These are phyloP conservation scores for Evansstolkia leycettana DNA, from an alignment of 495 filamentous ascomycete genomes.

Conservation along the genomic window DNA sequence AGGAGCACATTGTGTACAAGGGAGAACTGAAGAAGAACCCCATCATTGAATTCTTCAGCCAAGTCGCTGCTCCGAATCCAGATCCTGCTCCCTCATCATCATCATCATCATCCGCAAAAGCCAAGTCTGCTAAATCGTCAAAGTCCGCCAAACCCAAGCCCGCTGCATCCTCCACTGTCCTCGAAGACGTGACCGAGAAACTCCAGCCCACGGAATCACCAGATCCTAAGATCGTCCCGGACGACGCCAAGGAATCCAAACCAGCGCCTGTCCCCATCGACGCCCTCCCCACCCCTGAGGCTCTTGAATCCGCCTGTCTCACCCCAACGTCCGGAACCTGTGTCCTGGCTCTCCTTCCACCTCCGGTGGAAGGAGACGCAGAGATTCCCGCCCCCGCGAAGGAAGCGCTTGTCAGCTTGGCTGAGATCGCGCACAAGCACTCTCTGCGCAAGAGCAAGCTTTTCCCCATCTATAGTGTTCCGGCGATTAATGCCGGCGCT, in stretches of 20 bases:
- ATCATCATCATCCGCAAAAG: slow-evolving; percentile 13
- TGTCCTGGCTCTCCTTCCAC: slow-evolving; percentile 66
- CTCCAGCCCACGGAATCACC: slow-evolving; percentile 35
- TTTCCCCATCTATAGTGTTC: slow-evolving; percentile 74
- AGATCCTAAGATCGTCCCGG: slow-evolving; percentile 24
- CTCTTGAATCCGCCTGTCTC: slow-evolving; percentile 60
- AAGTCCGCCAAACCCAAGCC: slow-evolving; percentile 29
- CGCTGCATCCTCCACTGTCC: slow-evolving; percentile 8
- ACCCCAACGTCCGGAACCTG: slow-evolving; percentile 69
- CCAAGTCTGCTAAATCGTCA: slow-evolving; percentile 30
- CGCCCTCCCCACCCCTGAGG: slow-evolving; percentile 41
- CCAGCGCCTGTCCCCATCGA: slow-evolving; percentile 36
- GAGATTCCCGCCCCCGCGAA: slow-evolving; percentile 30
- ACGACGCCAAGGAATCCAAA: slow-evolving; percentile 25
- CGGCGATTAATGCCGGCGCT: slow-evolving; percentile 46
- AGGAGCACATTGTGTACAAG: slow-evolving; percentile 58
- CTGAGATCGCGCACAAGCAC: slow-evolving; percentile 67
- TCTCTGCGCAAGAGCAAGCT: slow-evolving; percentile 47
- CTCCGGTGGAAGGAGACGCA: slow-evolving; percentile 33
- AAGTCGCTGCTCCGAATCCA: slow-evolving; percentile 60
- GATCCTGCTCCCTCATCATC: slow-evolving; percentile 46
- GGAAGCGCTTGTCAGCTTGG: slow-evolving; percentile 50
- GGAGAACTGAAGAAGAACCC: slow-evolving; percentile 79
- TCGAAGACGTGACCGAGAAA: slow-evolving; percentile 26
- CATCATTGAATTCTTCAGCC: slow-evolving; percentile 73